Base-by-base conservation (phyloP, 768 basidiomycete species). In the Daedalea quercina region DNA sequence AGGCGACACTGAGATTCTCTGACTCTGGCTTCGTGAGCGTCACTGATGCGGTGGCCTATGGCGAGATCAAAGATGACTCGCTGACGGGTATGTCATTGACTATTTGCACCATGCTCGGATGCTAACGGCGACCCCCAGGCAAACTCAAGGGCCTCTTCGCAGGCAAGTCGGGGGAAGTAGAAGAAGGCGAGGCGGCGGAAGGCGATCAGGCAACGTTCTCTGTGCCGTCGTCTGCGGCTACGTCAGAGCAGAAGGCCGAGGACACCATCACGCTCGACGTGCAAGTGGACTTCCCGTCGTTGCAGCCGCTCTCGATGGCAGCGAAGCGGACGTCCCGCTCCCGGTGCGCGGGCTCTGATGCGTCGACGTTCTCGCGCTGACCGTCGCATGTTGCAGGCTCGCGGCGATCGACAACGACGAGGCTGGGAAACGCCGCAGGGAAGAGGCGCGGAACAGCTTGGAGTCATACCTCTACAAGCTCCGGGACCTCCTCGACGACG, bases 391-490 rank as follows among this genome's bases (percentile, higher is more conserved):
- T 45, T 37, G 33, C 56, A 96, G 94, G 65, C 74, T 99, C 11
- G 80, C 85, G 12, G 81, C 84, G 9, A 75, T 95, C 54, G 90
- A 95, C 59, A 66, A 73, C 7, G 83, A 86, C 51, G 94, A 98
- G 70, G 71, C 76, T 1, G 78, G 83, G 17, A 92, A 90, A 66
- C 76, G 74, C 28, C 81, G 82, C 50, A 84, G 84, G 28, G 94
- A 94, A 62, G 96, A 98, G 66, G 91, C 92, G 2, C 78, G 87
- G 26, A 99, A 99, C 69, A 76, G 79, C 23, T 81, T 99, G 48
- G 96, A 99, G 68, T 82, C 86, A 28, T 96, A 96, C 65, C 69
- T 98, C n/a, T 99, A 99, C 72, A 80, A 85, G 54, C 70, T 96
- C 31, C 84, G 90, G 20, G 93, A 93, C 63, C 75, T 95, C 9